Percentiles rank a stretch among this genome's conserved stretches.
Conservation (phyloP, 2,329 filamentous ascomycete species). For the Penicillium sp. region DNA sequence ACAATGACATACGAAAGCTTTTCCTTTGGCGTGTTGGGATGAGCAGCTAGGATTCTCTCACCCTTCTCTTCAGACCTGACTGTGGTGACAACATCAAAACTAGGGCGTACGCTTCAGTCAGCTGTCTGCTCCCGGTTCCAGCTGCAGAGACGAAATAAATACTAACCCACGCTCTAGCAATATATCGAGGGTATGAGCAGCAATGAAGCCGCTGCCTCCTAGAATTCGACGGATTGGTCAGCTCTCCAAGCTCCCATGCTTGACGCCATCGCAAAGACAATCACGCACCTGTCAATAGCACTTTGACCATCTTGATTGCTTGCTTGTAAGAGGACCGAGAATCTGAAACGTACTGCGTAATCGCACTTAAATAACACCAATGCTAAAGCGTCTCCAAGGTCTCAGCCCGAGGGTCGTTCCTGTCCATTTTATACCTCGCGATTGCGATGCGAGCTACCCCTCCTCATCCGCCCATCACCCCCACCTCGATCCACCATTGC, state of each 20-base stretch:
- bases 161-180: slow-evolving; percentile 58
- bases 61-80: slow-evolving; percentile 67
- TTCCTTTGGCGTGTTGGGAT: slow-evolving; percentile 57
- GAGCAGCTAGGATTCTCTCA: slow-evolving; percentile 61
- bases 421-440: slow-evolving; percentile 1
- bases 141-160: background rate
- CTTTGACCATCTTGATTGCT: slow-evolving; percentile 40
- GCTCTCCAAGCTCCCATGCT: background rate
- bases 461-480: slow-evolving; percentile 9
- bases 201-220: slow-evolving; percentile 69
- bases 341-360: background rate
- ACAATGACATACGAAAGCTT: slow-evolving; percentile 71
- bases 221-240: slow-evolving; percentile 20
- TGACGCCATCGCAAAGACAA: background rate
- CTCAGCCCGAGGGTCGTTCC: background rate
- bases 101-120: slow-evolving; percentile 30
- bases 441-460: slow-evolving; percentile 9
- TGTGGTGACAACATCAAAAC: slow-evolving; percentile 66
- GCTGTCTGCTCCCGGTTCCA: background rate
- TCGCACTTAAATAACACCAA: no score
- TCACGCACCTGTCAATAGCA: slow-evolving; percentile 43
- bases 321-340: background rate
- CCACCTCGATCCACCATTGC: slow-evolving; percentile 19
- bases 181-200: slow-evolving; percentile 66
- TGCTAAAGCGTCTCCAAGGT: no score